Evolutionary conservation across 306 rosid species (phyloP).

Genomic region (Ormosia semicastrata): DNA sequence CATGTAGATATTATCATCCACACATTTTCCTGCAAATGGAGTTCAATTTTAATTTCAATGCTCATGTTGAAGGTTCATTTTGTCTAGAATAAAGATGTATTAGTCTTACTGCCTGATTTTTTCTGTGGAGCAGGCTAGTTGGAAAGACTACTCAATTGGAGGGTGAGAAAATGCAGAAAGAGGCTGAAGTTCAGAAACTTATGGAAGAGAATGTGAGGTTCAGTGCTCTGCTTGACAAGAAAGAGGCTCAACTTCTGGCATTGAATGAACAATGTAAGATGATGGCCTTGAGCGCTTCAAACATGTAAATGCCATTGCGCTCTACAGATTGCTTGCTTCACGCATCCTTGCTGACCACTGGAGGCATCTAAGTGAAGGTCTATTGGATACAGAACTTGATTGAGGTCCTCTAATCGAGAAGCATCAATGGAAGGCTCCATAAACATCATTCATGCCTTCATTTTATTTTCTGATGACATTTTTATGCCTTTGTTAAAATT

Average conservation of each 20-base stretch:
- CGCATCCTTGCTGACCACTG: background rate
- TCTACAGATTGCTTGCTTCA: background rate
- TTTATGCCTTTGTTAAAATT: background rate
- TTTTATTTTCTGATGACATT: slow-evolving; percentile 22
- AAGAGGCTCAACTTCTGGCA: slow-evolving; percentile 97
- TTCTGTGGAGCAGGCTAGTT: slow-evolving; percentile 64
- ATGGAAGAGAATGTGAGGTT: slow-evolving; percentile 93
- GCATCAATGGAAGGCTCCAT: slow-evolving; percentile 31
- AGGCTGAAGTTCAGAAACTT: slow-evolving; percentile 92
- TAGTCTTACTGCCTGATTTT: slow-evolving; percentile 3
- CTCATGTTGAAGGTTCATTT: background rate
- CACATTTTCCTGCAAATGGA: background rate
- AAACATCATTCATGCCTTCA: background rate
- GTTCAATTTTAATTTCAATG: background rate
- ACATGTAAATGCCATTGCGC: slow-evolving; percentile 37
- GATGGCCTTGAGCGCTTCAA: slow-evolving; percentile 72
- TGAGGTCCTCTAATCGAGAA: slow-evolving; percentile 23
- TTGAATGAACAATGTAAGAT: slow-evolving; percentile 84
- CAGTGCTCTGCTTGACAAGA: slow-evolving; percentile 95
- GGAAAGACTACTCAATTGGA: slow-evolving; percentile 89
- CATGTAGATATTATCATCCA: background rate
- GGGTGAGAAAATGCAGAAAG: slow-evolving; percentile 97
- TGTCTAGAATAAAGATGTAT: background rate
- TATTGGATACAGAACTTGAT: slow-evolving; percentile 18
- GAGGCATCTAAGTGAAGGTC: background rate